Base-by-base conservation (phyloP, 2,329 filamentous ascomycete genomes). In the Colletotrichum sp. region DNA sequence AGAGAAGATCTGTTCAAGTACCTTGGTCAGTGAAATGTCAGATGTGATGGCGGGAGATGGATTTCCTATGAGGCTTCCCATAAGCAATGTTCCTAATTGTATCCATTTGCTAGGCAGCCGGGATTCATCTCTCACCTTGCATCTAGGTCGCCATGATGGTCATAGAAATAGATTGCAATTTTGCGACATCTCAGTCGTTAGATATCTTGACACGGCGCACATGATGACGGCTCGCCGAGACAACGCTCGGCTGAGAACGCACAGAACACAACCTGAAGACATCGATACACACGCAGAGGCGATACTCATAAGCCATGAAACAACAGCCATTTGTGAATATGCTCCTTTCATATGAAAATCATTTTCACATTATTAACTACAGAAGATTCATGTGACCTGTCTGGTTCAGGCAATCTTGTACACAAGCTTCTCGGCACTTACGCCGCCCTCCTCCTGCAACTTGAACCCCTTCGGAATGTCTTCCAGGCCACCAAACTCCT, bases 391-490 rank as follows among this genome's bases (percentile, higher is more conserved):
- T 5, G 16, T 8, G 15, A 24, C 8, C 21, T 57, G 24, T 57
- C 24, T 27, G 27, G 27, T n/a, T 68, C 24, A 61, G 31, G 66
- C 36, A 59, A 67, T 59, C 29, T 57, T 74, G 13, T 74, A 74
- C 4, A 74, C 72, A 27, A 74, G 64, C 51, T 74, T 74, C 13
- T 73, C 64, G 0, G 72, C 70, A 34, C 72, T 74, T 12, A 74
- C 69, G 4, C 65, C 65, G 0, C 72, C 72, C 47, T 74, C 61
- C 47, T 71, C 64, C 59, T 74, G 72, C 59, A 72, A 34, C 24
- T 74, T 61, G 8, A 74, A 74, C 15, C 72, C 72, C 31, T 72
- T 69, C n/a, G 64, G 51, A 1, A 73, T 73, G 6, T 74, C 70
- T 11, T 74, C 64, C 15, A 74, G 29, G 0, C 69, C 64, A 2